These are phyloP conservation scores for Pseudozyma thailandica DNA, from an alignment of 1,284 basidiomycete species.

Conservation along the genomic window DNA sequence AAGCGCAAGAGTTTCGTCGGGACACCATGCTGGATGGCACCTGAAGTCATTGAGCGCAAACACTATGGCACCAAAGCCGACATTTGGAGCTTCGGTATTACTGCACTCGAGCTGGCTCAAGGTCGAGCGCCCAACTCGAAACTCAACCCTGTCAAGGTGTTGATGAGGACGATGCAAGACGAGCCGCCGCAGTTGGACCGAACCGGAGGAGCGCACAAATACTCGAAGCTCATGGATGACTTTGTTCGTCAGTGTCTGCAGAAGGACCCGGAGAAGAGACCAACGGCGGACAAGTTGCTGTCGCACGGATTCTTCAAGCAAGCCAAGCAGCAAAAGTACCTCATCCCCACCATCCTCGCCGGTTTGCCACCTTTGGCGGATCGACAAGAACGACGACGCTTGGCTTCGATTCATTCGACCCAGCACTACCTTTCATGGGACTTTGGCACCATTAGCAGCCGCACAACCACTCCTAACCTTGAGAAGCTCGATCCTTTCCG, in stretches of 20 bases:
- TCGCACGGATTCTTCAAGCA: conserved; percentile 81
- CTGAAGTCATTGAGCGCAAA: conserved; percentile 84
- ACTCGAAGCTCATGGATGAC: conserved; percentile 83
- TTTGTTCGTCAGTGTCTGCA: conserved; percentile 81
- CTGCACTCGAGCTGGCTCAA: conserved; percentile 81
- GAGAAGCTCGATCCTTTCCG: conserved; percentile 57
- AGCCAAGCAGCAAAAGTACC: conserved; percentile 79
- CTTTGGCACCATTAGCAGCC: conserved; percentile 48
- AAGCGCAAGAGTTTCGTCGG: conserved; percentile 86
- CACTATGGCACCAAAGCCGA: conserved; percentile 84
- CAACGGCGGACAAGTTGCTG: conserved; percentile 80
- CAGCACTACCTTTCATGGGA: conserved; percentile 57
- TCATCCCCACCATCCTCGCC: conserved; percentile 78
- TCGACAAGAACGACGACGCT: conserved; percentile 52
- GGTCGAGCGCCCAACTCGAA: conserved; percentile 83
- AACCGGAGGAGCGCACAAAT: conserved; percentile 78
- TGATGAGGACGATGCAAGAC: conserved; percentile 74
- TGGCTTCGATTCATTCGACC: conserved; percentile 50
- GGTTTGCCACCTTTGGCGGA: conserved; percentile 57
- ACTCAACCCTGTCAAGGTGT: conserved; percentile 78
- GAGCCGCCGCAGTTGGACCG: conserved; percentile 77
- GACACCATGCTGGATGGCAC: conserved; percentile 94
- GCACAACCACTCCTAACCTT: conserved; percentile 24
- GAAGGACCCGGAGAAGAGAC: conserved; percentile 82
- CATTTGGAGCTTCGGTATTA: conserved; percentile 92